Evolutionary conservation across 129 eudicot species (phyloP).

Genomic region (Tagetes erecta): DNA sequence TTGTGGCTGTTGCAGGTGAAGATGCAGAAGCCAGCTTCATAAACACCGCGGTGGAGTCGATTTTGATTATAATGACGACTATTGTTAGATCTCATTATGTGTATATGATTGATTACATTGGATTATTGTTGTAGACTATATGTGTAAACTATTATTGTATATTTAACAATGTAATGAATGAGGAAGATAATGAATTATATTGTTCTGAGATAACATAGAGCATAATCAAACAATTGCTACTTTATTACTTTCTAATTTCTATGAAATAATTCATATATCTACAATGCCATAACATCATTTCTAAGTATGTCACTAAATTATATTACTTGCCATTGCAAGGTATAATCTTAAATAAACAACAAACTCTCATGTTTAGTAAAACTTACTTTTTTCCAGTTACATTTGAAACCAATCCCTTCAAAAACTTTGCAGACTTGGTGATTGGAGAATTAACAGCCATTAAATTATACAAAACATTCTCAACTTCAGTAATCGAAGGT

Average conservation of each 20-base stretch:
- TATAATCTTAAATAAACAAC: neutral
- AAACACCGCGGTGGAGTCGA: conserved; percentile 8
- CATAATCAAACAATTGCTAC: too few species aligned
- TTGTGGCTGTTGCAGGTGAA: conserved; percentile 31
- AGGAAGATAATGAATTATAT: too few species aligned
- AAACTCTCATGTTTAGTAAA: conserved; percentile 15
- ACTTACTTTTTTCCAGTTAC: conserved; percentile 73
- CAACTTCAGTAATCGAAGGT: conserved; percentile 78
- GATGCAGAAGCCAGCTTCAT: conserved; percentile 31
- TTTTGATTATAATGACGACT: conserved; percentile 20
- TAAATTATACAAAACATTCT: conserved; percentile 80
- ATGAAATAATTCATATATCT: too few species aligned
- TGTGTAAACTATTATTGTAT: conserved; percentile 22
- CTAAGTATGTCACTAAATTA: neutral
- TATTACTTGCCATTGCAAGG: conserved; percentile 9
- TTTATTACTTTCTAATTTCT: too few species aligned
- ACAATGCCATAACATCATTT: neutral
- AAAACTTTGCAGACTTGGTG: conserved; percentile 75
- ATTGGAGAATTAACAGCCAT: conserved; percentile 89
- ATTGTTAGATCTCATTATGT: neutral
- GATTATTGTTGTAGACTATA: conserved; percentile 24
- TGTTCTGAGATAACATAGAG: too few species aligned
- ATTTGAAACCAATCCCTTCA: conserved; percentile 74
- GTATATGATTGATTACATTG: conserved; percentile 23
- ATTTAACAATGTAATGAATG: too few species aligned